Percentiles rank a stretch among this genome's conserved stretches.
Conservation (phyloP, 2,329 filamentous ascomycete genomes). For the Epichloe scottii region DNA sequence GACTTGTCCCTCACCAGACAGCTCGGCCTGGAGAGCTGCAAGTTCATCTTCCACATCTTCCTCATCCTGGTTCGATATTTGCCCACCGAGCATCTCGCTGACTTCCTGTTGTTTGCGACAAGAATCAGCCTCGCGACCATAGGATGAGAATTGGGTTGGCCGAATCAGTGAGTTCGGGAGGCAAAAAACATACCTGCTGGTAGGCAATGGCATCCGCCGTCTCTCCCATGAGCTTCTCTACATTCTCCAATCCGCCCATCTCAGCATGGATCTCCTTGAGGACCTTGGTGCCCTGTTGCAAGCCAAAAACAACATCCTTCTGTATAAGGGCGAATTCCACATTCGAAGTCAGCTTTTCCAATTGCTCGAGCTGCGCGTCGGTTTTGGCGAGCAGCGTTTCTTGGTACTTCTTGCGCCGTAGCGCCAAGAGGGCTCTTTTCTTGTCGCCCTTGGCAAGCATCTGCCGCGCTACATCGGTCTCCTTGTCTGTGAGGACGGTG, state of each 20-base stretch:
- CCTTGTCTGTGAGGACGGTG: conserved; percentile 69
- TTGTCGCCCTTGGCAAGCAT: conserved; percentile 75
- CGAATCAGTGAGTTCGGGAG: too few species aligned
- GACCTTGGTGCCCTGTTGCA: conserved; percentile 84
- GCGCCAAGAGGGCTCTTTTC: conserved; percentile 67
- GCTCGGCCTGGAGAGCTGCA: conserved; percentile 54
- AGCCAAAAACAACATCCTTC: conserved; percentile 86
- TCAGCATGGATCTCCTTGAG: conserved; percentile 85
- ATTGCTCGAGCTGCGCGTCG: conserved; percentile 83
- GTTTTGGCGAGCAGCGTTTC: conserved; percentile 80
- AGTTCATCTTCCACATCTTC: conserved; percentile 97
- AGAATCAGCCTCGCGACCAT: conserved; percentile 2
- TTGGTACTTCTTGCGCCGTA: conserved; percentile 95
- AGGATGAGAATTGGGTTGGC: not conserved
- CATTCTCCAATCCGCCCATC: conserved; percentile 88
- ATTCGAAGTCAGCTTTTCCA: conserved; percentile 75
- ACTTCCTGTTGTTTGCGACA: conserved; percentile 52
- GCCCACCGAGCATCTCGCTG: conserved; percentile 76
- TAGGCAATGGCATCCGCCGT: conserved; percentile 83
- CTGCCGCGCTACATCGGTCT: conserved; percentile 74
- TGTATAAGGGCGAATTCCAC: conserved; percentile 96
- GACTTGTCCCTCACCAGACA: conserved; percentile 13
- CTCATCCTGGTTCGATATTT: conserved; percentile 88
- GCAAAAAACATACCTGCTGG: conserved; percentile 52
- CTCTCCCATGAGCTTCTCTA: conserved; percentile 92